phyloP scores from a whole-genome alignment of 306 rosid species.

The Sicyos edulis region DNA sequence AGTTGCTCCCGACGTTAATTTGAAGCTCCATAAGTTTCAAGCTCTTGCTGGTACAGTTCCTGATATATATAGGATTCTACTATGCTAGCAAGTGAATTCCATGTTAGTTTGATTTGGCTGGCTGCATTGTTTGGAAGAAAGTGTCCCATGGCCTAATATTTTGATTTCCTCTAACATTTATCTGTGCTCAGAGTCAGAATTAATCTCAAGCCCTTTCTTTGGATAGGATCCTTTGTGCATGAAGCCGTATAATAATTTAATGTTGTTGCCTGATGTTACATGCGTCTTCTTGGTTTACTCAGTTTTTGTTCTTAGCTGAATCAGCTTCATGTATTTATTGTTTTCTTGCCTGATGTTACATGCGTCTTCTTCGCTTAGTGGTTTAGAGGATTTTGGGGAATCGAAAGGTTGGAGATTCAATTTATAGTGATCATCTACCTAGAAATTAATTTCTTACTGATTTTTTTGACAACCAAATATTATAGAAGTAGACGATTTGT shows the following conservation, averaged over 20 bases:
- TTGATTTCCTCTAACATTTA: background rate
- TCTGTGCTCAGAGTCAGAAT: background rate
- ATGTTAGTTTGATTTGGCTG: background rate
- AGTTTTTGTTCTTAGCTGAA: background rate
- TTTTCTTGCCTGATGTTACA: too few relatives aligned
- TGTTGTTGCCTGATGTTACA: background rate
- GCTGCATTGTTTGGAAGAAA: background rate
- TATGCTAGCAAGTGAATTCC: conserved; percentile 36
- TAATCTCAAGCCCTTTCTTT: conserved; percentile 3
- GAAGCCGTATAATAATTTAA: background rate
- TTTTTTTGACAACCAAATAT: too few relatives aligned
- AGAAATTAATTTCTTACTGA: too few relatives aligned
- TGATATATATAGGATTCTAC: too few relatives aligned
- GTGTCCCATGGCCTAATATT: background rate
- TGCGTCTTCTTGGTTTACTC: background rate
- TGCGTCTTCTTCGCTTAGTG: too few relatives aligned
- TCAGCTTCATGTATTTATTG: background rate
- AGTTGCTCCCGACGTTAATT: conserved; percentile 93
- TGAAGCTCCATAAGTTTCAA: conserved; percentile 83
- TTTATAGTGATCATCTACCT: too few relatives aligned
- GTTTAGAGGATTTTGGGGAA: too few relatives aligned
- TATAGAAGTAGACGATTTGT: too few relatives aligned
- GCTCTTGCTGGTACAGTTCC: conserved; percentile 94
- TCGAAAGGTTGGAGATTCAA: too few relatives aligned
- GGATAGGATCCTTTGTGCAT: background rate